Evolutionary conservation across 768 basidiomycete genomes (phyloP), one percentile per base, ranked within the genome.

Genomic region (Suillus subaureus): DNA sequence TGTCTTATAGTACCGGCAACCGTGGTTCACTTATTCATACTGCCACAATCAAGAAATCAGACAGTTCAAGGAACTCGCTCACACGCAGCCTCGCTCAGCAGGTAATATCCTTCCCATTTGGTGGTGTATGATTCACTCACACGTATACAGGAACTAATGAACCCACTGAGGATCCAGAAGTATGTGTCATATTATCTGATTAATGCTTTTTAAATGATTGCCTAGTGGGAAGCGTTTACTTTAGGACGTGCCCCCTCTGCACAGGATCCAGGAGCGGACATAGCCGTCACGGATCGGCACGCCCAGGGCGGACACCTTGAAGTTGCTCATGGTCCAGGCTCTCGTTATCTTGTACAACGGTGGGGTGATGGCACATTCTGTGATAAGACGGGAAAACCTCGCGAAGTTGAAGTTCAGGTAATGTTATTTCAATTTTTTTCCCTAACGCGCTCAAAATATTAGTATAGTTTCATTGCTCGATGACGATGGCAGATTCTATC

Each of bases 11-110:
- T 88, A 90, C 75, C 87, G 87, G 70, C 92, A 94, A 82, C 88
- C 90, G 45, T 97, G 96, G 96, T 99, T 98, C 82, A 99, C 96
- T 43, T 99, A 99, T 79, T 90, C 94, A 58, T 97, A 93, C 78
- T 95, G 97, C 81, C 96, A 99, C 80, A 93, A 96, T 77, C 85
- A 88, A 61, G 90, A 97, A 79, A 94, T 99, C 67, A 90, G 96
- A 65, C 97, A 99, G 79, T 99, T 99, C 83, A 92, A 92, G 78
- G 95, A 96, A 76, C 81, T 91, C 66, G 74, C 81, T 69, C 88
- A 87, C 73, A 77, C 85, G 62, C 89, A 89, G 68, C 81, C 87
- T 60, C 86, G 88, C 70, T 82, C 84, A 68, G 79, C 89, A 77
- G 91, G 92, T 89, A 80, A 82, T 65, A 70, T 60, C 7, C 39